Evolutionary conservation across 345 rosid species (phyloP), one percentile per base, ranked within the genome.

Genomic region (Psidium guajava): DNA sequence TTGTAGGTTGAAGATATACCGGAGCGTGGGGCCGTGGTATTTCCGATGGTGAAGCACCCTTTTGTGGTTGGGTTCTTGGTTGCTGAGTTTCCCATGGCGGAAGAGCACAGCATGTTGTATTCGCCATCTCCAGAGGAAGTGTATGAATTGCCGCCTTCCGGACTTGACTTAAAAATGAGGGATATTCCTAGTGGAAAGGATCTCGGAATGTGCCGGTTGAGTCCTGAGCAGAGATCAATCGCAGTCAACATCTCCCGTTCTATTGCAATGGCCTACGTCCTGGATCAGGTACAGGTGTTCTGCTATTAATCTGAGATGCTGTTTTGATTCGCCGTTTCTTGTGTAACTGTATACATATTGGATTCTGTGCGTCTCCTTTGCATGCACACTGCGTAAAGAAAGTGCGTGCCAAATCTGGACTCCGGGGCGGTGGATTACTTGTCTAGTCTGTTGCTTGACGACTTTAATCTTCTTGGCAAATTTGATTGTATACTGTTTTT

Each of bases 21-120:
- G 13, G 94, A 93, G 84, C 93, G 92, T 64, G 90, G 92, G 56
- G 98, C 99, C 16, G 89, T 94, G 13, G 96, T 96, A 64, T 95
- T 96, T 89, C 99, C 98, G 1, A 92, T 95, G 98, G 98, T 96
- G 93, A 94, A 95, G 83, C 95, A 94, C 27, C 98, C 97, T 2
- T 96, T 96, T 90, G 96, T 96, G 42, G 96, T 96, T 2, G 98
- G 98, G 14, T 96, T 95, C 85, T 87, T 96, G 96, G 98, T 95
- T 84, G 99, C 98, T n/a, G 98, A 96, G 91, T 87, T 95, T 50
- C 96, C 96, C 0, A 55, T 8, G 82, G 52, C 84, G 89, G 88
- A 89, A 32, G 88, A 51, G 82, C 20, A 8, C 15, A 89, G 91
- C 73, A 87, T 89, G 40, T 64, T 90, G 85, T 86, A 56, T 20